Conservation (phyloP, 2,329 filamentous ascomycete genomes). For the Ophiostoma pallidulum region DNA sequence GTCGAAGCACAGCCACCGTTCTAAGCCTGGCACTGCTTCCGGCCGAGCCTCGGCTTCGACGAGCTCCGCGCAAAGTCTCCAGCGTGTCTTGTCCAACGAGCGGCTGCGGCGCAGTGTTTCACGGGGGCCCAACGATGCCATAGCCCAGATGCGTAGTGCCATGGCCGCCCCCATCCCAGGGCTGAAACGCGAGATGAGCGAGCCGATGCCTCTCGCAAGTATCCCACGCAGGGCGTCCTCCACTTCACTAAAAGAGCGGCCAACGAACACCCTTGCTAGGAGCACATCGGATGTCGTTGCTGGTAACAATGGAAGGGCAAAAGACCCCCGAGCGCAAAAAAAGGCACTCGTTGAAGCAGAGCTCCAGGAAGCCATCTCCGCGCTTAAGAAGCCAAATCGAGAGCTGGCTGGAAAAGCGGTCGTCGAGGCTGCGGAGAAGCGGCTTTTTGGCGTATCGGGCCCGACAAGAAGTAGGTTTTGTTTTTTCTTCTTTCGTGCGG, state of each 20-base stretch:
- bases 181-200: conserved; percentile 61
- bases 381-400: conserved; percentile 67
- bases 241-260: conserved; percentile 35
- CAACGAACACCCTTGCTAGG: conserved; percentile 27
- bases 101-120: conserved; percentile 45
- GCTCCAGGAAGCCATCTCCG: conserved; percentile 62
- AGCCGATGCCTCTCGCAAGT: conserved; percentile 37
- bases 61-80: conserved; percentile 40
- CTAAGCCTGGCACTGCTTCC: conserved; percentile 38
- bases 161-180: conserved; percentile 51
- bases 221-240: conserved; percentile 28
- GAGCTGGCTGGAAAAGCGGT: conserved; percentile 57
- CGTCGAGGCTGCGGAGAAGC: conserved; percentile 57
- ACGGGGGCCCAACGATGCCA: conserved; percentile 46
- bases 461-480: conserved; percentile 39
- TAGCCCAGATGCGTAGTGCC: conserved; percentile 58
- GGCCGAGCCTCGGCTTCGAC: conserved; percentile 32
- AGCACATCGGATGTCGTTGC: conserved; percentile 21
- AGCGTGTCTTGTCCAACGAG: conserved; percentile 54
- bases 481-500: too few species aligned
- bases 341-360: conserved; percentile 61
- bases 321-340: conserved; percentile 51
- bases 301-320: conserved; percentile 29
- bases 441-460: conserved; percentile 37
- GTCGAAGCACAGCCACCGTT: conserved; percentile 28